Base-by-base conservation (phyloP, 1,284 basidiomycete species). In the Mycena citricolor region DNA sequence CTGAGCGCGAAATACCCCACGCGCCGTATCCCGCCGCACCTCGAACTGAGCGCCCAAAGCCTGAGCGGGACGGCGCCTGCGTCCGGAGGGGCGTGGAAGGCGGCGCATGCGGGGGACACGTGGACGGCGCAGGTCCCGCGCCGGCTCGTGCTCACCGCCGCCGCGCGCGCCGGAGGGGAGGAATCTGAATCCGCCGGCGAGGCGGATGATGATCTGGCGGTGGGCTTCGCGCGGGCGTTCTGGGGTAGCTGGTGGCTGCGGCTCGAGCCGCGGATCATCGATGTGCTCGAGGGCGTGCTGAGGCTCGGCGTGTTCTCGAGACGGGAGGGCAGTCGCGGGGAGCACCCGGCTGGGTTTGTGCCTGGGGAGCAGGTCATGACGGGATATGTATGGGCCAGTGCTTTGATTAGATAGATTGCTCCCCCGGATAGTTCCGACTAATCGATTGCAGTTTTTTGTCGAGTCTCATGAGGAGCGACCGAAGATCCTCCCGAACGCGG, bases 201-300 rank as follows among this genome's bases (percentile, higher is more conserved):
- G 35, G 31, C 16, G 11, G 26, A 10, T 29, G 26, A 29, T 10
- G 13, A 35, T 35, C 14, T 23, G 2, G 24, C 35, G 11, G 13
- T 42, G 11, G 30, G 14, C 10, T 48, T 48, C 14, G 40, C 46
- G 31, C 40, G 46, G 26, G 46, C 46, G 3, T 48, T 48, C 36
- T 48, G 46, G 46, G 10, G 4, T 13, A 26, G 36, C 8, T 48
- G 46, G 46, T 41, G 36, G 3, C 36, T 48, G 3, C 23, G 24
- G 8, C 24, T 48, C 16, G 46, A 48, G 23, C 34, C 32, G 4
- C 29, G 31, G 2, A 39, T 48, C 24, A 28, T 48, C 16, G 11
- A n/a, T 8, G 6, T 20, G 7, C 36, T 42, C 29, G 41, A 37
- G n/a, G 25, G 31, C 7, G 5, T 33, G 8, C 40, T 40, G 8